phyloP scores from a whole-genome alignment of 2,329 filamentous ascomycete genomes.

The Fusarium siculi region DNA sequence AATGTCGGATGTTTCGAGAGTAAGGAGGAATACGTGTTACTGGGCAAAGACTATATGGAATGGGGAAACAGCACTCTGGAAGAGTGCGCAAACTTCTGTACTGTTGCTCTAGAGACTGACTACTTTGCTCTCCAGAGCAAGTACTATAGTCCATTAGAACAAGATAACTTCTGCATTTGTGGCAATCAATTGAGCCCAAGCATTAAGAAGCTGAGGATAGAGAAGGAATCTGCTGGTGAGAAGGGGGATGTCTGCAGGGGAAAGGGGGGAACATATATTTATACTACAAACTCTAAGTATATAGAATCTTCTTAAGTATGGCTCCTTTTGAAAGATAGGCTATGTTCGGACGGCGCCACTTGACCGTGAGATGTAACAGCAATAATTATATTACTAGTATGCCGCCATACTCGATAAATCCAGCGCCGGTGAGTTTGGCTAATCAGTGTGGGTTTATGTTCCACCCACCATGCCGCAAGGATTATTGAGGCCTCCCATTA shows the following conservation, averaged over 20 bases:
- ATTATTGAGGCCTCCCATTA: neutral
- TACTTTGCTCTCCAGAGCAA: neutral
- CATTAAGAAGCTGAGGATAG: neutral
- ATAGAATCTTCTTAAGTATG: neutral
- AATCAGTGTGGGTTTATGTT: neutral
- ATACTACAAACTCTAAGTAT: neutral
- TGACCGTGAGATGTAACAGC: neutral
- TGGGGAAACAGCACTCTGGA: neutral
- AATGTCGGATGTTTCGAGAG: neutral
- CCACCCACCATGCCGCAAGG: neutral
- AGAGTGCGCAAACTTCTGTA: neutral
- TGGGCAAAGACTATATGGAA: fast-evolving
- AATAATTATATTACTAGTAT: too few species aligned
- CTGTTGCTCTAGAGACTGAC: neutral
- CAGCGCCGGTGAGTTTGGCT: neutral
- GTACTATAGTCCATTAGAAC: neutral
- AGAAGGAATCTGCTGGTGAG: neutral
- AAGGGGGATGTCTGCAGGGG: neutral
- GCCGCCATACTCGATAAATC: neutral
- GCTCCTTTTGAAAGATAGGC: neutral
- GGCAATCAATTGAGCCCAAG: neutral
- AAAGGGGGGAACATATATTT: neutral
- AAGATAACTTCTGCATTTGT: neutral
- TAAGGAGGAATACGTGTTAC: neutral
- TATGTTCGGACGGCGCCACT: neutral